These are phyloP conservation scores for Didymellaceae sp. DNA, from an alignment of 2,329 filamentous ascomycete genomes.

Conservation along the genomic window DNA sequence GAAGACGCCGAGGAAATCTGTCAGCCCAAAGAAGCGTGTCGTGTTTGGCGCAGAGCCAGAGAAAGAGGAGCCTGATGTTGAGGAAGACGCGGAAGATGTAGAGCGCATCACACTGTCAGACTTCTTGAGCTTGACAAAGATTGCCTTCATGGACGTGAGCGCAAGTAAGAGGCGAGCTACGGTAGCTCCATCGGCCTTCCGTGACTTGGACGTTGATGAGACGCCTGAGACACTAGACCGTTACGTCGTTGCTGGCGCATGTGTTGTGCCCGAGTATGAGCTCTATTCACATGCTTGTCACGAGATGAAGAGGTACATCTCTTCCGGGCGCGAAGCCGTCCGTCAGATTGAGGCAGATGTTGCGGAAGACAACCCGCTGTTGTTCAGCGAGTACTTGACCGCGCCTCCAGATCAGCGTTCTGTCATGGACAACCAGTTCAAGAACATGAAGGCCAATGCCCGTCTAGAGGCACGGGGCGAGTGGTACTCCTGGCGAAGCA, in stretches of 20 bases:
- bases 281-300: conserved; percentile 95
- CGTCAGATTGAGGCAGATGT: conserved; percentile 90
- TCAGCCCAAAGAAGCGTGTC: conserved; percentile 45
- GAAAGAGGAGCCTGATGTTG: conserved; percentile 34
- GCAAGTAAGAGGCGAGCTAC: conserved; percentile 93
- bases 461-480: conserved; percentile 90
- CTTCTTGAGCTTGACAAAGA: conserved; percentile 93
- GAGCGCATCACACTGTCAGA: conserved; percentile 83
- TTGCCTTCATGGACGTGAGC: conserved; percentile 98
- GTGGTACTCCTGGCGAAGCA: conserved; percentile 98
- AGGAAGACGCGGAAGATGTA: conserved; percentile 48
- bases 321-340: conserved; percentile 87
- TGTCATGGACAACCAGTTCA: conserved; percentile 95
- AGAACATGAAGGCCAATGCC: conserved; percentile 94
- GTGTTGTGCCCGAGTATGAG: conserved; percentile 90
- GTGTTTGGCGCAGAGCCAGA: conserved; percentile 37
- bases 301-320: conserved; percentile 96
- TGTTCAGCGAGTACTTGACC: conserved; percentile 90
- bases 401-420: conserved; percentile 82
- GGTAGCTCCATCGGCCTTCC: conserved; percentile 53
- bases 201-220: conserved; percentile 48
- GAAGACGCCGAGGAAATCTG: conserved; percentile 34
- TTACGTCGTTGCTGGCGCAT: conserved; percentile 86
- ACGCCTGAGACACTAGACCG: conserved; percentile 69
- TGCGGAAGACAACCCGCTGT: conserved; percentile 83